Percentiles rank a stretch among this genome's conserved stretches.
Evolutionary conservation across 2,329 filamentous ascomycete genomes (phyloP).

Genomic region (Hansfordia pulvinata): DNA sequence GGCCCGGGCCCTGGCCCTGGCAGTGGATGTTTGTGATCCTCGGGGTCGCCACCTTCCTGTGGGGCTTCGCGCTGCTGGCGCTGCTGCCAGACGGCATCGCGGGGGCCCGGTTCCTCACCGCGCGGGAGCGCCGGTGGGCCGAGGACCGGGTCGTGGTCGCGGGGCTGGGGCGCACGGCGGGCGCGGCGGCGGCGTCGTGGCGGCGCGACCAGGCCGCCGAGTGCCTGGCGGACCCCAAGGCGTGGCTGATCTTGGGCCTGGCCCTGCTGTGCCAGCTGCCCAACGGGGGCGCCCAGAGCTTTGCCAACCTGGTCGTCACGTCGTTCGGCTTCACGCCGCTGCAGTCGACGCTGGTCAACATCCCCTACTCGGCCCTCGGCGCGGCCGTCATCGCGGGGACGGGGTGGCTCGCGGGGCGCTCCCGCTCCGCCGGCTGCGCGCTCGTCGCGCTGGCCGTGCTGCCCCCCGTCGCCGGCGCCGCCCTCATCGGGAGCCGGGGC

Average conservation of each 20-base stretch:
- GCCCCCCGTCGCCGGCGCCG: slow-evolving; percentile 36
- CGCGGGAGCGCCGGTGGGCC: slow-evolving; percentile 35
- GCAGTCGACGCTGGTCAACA: slow-evolving; percentile 41
- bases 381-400: slow-evolving; percentile 31
- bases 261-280: slow-evolving; percentile 42
- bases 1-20: too few relatives aligned
- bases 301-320: slow-evolving; percentile 41
- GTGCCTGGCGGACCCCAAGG: slow-evolving; percentile 42
- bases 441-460: slow-evolving; percentile 34
- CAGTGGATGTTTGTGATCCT: slow-evolving; percentile 45
- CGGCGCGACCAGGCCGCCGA: slow-evolving; percentile 36
- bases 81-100: slow-evolving; percentile 39
- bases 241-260: slow-evolving; percentile 43
- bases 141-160: slow-evolving; percentile 30
- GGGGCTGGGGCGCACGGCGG: slow-evolving; percentile 36
- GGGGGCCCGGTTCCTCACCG: slow-evolving; percentile 41
- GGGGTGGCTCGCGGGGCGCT: slow-evolving; percentile 36
- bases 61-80: slow-evolving; percentile 31
- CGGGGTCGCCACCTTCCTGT: slow-evolving; percentile 34
- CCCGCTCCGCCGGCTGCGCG: slow-evolving; percentile 34
- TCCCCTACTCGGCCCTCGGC: slow-evolving; percentile 41
- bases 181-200: slow-evolving; percentile 33
- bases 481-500: slow-evolving; percentile 34
- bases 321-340: slow-evolving; percentile 42
- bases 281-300: slow-evolving; percentile 47